These are phyloP conservation scores for Parietaria judaica DNA, from an alignment of 306 rosid genomes.

Conservation along the genomic window DNA sequence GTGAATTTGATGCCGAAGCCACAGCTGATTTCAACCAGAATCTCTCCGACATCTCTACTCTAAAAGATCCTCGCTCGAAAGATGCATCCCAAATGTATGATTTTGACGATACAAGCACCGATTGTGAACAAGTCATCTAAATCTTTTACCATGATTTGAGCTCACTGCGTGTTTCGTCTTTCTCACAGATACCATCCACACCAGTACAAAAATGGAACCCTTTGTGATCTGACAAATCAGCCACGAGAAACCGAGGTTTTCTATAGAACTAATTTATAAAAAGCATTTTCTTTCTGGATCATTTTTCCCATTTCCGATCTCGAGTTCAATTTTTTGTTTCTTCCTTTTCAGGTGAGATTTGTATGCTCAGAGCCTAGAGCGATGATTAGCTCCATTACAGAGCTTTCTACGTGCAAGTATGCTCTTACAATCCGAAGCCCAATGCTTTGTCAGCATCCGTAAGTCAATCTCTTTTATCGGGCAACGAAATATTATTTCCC, in stretches of 20 bases:
- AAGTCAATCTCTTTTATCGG: conserved; percentile 16
- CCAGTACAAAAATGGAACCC: conserved; percentile 82
- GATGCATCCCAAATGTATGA: conserved; percentile 88
- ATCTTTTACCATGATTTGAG: background rate
- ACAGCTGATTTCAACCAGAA: conserved; percentile 70
- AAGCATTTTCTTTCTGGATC: background rate
- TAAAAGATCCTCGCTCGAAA: conserved; percentile 88
- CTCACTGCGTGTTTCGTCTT: conserved; percentile 14
- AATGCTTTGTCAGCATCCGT: conserved; percentile 87
- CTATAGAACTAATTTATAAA: background rate
- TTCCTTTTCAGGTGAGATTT: conserved; percentile 69
- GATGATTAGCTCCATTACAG: conserved; percentile 83
- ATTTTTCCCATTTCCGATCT: conserved; percentile 13
- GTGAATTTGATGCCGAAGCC: conserved; percentile 74
- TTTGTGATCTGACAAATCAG: conserved; percentile 79
- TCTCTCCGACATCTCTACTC: conserved; percentile 75
- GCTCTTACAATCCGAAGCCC: conserved; percentile 90
- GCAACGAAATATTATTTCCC: background rate
- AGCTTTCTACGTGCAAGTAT: conserved; percentile 94
- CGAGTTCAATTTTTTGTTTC: background rate
- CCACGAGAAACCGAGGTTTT: conserved; percentile 90
- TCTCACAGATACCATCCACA: conserved; percentile 77
- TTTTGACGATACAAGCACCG: conserved; percentile 8
- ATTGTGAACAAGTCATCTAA: background rate
- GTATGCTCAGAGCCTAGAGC: conserved; percentile 79